Evolutionary conservation across 2,329 filamentous ascomycete genomes (phyloP), one percentile per base, ranked within the genome.

Genomic region (Nakataea oryzae): DNA sequence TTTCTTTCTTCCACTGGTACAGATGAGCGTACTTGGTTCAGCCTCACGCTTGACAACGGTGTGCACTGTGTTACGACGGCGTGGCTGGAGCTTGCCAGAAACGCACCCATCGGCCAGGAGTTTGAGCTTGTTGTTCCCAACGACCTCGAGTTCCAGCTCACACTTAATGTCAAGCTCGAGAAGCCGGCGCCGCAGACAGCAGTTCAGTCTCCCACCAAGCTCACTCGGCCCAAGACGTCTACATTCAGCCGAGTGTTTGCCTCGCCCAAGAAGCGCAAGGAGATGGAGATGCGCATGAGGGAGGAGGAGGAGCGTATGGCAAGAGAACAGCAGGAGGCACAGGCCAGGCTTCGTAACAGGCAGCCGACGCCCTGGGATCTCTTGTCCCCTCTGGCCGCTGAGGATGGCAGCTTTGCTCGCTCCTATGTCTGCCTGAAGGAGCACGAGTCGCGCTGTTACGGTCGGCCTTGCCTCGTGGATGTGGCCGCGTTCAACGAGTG

Each of bases 401-500:
- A 91, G 41, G 93, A 97, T 72, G 95, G 95, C 60, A 96, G 91
- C 70, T 99, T 99, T 73, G 95, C 88, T 27, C 88, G 95, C 62
- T 89, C 95, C 3, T 99, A 99, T 68, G 88, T 99, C 24, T 93
- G 91, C 69, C 82, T 99, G 60, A 95, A 93, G 73, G 93, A 96
- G 72, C 92, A 97, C 71, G 95, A 99, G 75, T 80, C 85, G 61
- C 83, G 88, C 65, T 95, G 93, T 70, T 99, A 90, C 69, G 95
- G 95, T 47, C 87, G 95, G 24, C 92, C 91, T 11, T 88, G 93
- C 70, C 87, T 87, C 65, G 91, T 93, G 21, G 93, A 97, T 68
- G 86, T 97, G 62, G 90, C 91, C 24, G 96, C 92, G 75, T 99
- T 97, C 83, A 99, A 99, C 70, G 95, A 99, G 77, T 99, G 95